These are phyloP conservation scores for Mycena sp. DNA, from an alignment of 1,284 basidiomycete genomes.

Conservation along the genomic window DNA sequence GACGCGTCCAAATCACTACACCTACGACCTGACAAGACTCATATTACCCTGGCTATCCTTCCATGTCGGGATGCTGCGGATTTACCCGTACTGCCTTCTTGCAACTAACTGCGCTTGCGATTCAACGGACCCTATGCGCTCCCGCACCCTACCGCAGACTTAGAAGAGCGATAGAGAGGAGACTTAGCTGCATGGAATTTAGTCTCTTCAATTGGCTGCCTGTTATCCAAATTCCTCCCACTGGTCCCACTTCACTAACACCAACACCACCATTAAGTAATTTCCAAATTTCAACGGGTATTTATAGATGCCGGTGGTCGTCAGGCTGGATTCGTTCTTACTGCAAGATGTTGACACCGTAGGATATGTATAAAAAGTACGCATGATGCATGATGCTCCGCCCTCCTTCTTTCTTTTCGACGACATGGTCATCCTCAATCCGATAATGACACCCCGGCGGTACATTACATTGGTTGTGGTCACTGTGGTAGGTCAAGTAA, in stretches of 20 bases:
- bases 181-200: too few species aligned
- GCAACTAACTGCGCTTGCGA: slow-evolving; percentile 17
- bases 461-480: slow-evolving; percentile 56
- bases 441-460: slow-evolving; percentile 59
- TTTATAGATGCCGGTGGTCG: too few species aligned
- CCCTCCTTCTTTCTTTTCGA: slow-evolving; percentile 16
- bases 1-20: too few species aligned
- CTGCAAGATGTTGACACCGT: too few species aligned
- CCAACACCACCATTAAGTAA: not conserved
- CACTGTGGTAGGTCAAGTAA: slow-evolving; percentile 54
- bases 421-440: slow-evolving; percentile 27
- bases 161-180: too few species aligned
- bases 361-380: not conserved
- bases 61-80: too few species aligned
- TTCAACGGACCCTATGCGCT: not conserved
- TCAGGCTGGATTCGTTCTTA: slow-evolving; percentile 7
- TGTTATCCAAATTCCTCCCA: too few species aligned
- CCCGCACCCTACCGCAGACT: too few species aligned
- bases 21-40: too few species aligned
- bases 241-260: not conserved
- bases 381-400: slow-evolving; percentile 1
- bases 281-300: not conserved
- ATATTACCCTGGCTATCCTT: too few species aligned
- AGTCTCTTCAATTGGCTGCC: too few species aligned
- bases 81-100: not conserved